phyloP scores from a whole-genome alignment of 148 eudicot genomes.

The Camellia sinensis region DNA sequence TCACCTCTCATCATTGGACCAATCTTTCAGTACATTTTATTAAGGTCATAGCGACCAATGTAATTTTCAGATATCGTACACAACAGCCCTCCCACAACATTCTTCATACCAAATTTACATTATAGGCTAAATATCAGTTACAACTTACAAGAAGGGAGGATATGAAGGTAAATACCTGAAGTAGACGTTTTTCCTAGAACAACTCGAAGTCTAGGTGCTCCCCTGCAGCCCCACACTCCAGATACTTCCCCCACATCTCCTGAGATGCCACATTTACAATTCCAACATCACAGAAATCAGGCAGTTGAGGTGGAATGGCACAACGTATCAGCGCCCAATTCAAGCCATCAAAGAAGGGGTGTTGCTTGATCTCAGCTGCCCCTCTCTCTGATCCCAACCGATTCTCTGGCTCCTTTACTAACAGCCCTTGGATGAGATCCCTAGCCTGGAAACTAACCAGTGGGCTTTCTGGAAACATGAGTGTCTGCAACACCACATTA shows the following conservation, averaged over 20 bases:
- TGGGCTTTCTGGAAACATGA: slow-evolving; percentile 77
- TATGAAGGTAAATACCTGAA: slow-evolving; percentile 1
- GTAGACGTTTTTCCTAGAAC: slow-evolving; percentile 32
- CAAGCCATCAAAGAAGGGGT: slow-evolving; percentile 81
- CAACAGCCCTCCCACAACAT: not conserved
- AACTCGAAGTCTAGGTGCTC: slow-evolving; percentile 78
- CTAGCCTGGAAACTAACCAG: slow-evolving; percentile 79
- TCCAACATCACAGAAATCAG: slow-evolving; percentile 42
- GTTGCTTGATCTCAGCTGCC: slow-evolving; percentile 88
- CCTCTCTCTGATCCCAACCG: slow-evolving; percentile 82
- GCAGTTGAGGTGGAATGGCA: slow-evolving; percentile 76
- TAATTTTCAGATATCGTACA: not conserved
- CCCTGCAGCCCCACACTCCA: slow-evolving; percentile 46
- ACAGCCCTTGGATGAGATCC: slow-evolving; percentile 63
- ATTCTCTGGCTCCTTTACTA: slow-evolving; percentile 77
- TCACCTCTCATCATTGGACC: not conserved
- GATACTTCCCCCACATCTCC: slow-evolving; percentile 43
- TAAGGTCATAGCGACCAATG: not conserved
- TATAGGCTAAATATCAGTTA: not conserved
- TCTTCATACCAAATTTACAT: slow-evolving; percentile 20
- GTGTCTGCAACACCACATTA: slow-evolving; percentile 65
- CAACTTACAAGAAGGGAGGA: slow-evolving; percentile 10
- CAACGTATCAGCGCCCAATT: slow-evolving; percentile 94
- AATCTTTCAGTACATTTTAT: not conserved
- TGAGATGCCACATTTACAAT: slow-evolving; percentile 20